Evolutionary conservation across 768 basidiomycete genomes (phyloP).

Genomic region (Leccinum subgranulosum): DNA sequence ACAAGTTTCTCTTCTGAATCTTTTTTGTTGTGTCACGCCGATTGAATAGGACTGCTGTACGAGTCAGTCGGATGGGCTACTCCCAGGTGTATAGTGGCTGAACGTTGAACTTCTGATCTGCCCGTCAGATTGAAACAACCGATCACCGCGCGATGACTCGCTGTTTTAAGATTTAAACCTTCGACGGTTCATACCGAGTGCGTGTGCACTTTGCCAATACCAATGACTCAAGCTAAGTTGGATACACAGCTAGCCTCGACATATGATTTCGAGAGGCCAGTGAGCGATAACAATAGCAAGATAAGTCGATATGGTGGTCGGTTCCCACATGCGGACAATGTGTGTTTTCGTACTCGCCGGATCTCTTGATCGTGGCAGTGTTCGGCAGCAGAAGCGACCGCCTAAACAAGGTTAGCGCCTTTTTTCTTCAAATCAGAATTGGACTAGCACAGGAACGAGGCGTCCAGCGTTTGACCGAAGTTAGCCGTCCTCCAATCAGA

Average conservation of each 20-base stretch:
- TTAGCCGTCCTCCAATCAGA: neutral
- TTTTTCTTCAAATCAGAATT: neutral
- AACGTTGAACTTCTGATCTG: constrained; percentile 11
- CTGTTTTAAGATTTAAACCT: constrained; percentile 6
- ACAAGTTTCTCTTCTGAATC: neutral
- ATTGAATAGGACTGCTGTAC: neutral
- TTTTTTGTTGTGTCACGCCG: neutral
- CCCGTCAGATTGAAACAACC: constrained; percentile 11
- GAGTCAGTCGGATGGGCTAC: neutral
- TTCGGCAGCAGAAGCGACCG: neutral
- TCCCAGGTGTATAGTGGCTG: constrained; percentile 1
- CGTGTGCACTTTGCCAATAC: neutral
- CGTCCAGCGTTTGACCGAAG: neutral
- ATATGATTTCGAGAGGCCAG: neutral
- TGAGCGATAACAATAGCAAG: neutral
- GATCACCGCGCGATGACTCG: constrained; percentile 1
- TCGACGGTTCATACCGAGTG: neutral
- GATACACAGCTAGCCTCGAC: neutral
- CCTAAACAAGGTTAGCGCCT: neutral
- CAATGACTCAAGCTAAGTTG: neutral
- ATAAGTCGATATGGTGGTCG: neutral
- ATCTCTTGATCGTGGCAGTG: neutral
- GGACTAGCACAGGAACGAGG: neutral
- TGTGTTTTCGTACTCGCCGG: neutral
- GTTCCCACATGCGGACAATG: neutral